These are phyloP conservation scores for Apophysomyces elegans DNA, from an alignment of 371 early-diverging fungal species.

Conservation along the genomic window DNA sequence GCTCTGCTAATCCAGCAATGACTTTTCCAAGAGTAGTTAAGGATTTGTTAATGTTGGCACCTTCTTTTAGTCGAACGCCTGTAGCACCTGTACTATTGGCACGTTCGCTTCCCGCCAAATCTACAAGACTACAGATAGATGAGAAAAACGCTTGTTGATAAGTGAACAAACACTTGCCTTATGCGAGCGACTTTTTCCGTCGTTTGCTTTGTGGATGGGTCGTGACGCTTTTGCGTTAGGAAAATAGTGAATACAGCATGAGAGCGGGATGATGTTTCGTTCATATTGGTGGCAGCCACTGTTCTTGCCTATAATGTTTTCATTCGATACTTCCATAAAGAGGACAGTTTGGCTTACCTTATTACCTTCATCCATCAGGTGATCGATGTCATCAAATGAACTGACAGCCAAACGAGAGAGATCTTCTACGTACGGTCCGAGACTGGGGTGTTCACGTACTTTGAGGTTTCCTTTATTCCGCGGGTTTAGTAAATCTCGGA, in stretches of 20 bases:
- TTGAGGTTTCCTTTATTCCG: slow-evolving; percentile 78
- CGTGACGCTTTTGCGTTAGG: slow-evolving; percentile 70
- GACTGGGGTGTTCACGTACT: slow-evolving; percentile 86
- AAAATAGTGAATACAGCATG: slow-evolving; percentile 95
- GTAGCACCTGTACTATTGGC: slow-evolving; percentile 95
- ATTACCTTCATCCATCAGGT: slow-evolving; percentile 88
- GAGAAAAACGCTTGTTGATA: slow-evolving; percentile 7
- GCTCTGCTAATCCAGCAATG: slow-evolving; percentile 92
- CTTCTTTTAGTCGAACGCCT: slow-evolving; percentile 97
- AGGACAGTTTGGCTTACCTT: slow-evolving; percentile 46
- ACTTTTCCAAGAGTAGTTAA: slow-evolving; percentile 97
- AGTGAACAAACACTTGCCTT: slow-evolving; percentile 38
- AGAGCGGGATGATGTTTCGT: slow-evolving; percentile 90
- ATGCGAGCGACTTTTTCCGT: slow-evolving; percentile 82
- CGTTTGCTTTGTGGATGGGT: slow-evolving; percentile 64
- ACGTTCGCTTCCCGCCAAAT: slow-evolving; percentile 96
- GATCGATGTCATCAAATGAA: slow-evolving; percentile 76
- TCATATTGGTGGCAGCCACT: slow-evolving; percentile 97
- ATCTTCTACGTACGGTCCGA: slow-evolving; percentile 95
- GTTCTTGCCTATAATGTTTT: slow-evolving; percentile 67
- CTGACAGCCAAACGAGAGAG: slow-evolving; percentile 82
- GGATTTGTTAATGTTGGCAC: slow-evolving; percentile 98
- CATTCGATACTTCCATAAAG: slow-evolving; percentile 2
- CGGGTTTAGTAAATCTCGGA: slow-evolving; percentile 89
- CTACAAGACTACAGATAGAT: slow-evolving; percentile 66